Base-by-base conservation (phyloP, 176 grass and related monocot species). In the Tillandsia leiboldiana region DNA sequence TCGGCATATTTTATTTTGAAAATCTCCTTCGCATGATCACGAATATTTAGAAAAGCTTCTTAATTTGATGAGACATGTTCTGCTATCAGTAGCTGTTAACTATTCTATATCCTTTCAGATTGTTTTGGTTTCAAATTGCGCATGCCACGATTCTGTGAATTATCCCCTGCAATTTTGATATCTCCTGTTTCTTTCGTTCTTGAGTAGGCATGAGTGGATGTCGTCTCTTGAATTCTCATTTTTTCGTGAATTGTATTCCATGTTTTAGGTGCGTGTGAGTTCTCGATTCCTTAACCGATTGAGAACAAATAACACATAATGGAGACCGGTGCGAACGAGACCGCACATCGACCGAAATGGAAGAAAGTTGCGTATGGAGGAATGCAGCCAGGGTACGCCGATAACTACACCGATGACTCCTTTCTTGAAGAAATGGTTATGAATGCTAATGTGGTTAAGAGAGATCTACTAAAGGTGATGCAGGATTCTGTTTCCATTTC, bases 401-500 rank as follows among this genome's bases (percentile, higher is more conserved):
- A 99, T 20, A 99, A 93, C 69, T 79, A 88, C 72, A 93, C 84
- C 0, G 90, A 93, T 3, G 84, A 87, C 23, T 87, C 89, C 0
- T 99, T 99, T 75, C 86, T 99, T 1, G 75, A 99, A 87, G 94
- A 93, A 49, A 93, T 93, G 94, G 87, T 93, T 69, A 99, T 87
- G 83, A 93, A 99, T 84, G 95, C 90, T 64, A 99, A 86, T 86
- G 89, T 99, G 9, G 84, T 90, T 50, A 99, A 99, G 84, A 92
- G 87, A 17, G 89, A 90, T 63, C 78, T 94, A 26, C 50, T 76
- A 49, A 90, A 90, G 73, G 84, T 86, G 68, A 86, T 88, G 78
- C 53, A 85, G 9, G 84, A 93, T 59, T 99, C 90, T 0, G 83
- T 90, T 62, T 93, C 87, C 65, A 93, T 99, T 66, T 93, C 87